Evolutionary conservation across 2,329 filamentous ascomycete genomes (phyloP), one percentile per base, ranked within the genome.

Genomic region (Fusarium mexicanum): DNA sequence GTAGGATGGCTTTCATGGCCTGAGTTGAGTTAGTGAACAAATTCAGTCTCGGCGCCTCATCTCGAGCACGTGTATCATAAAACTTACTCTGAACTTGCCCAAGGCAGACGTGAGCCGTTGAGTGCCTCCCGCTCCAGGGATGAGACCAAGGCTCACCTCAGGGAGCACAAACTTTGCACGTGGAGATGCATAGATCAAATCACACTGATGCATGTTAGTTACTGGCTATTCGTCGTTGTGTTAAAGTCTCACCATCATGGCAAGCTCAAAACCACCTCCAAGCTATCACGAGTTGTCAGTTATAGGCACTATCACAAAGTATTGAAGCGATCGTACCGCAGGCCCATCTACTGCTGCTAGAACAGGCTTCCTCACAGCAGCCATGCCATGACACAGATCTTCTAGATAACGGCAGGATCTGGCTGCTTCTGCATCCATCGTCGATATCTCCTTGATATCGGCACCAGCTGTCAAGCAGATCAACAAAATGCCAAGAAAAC

Each of bases 181-280:
- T 47, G 77, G 73, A 26, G 81, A 80, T 35, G 80, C 77, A 64
- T 79, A 79, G 38, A 84, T 81, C 54, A 84, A 76, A 64, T 83
- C 80, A 60, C 80, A 82, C 80, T 82, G 61, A 14, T 35, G 46
- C n/a, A 41, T 65, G 61, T 57, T 22, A 66, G 41, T 16, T 58
- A 22, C 17, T 43, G 26, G 20, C 6, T 29, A 16, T 18, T 35
- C 14, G 10, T 9, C 33, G 6, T 44, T 53, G 12, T 38, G 43
- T 38, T 12, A 26, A 17, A 33, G 51, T 41, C 72, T 75, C 76
- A 85, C 83, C 67, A 82, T 82, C 29, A 87, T 78, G 4, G 84
- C 84, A 58, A 87, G 76, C 69, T 87, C 85, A 20, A 67, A 86
- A 4, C 85, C 85, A 9, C 85, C 84, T 46, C 85, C 85, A 31